Evolutionary conservation across 2,329 filamentous ascomycete species (phyloP).

Genomic region (Fusarium nygamai): DNA sequence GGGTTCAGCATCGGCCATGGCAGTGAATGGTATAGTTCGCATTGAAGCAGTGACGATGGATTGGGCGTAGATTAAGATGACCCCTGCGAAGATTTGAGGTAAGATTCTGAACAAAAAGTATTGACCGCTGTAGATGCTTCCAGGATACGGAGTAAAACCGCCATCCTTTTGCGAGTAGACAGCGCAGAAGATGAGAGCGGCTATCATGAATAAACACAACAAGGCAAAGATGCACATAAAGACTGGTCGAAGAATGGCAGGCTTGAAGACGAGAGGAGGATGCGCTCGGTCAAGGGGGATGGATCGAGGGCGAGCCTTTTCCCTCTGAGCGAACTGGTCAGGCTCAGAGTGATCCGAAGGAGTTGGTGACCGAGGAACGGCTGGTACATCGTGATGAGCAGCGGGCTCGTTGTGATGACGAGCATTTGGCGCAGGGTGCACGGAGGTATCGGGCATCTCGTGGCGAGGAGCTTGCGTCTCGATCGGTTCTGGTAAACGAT

Average conservation of each 20-base stretch:
- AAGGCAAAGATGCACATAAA: constrained; percentile 70
- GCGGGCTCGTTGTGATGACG: constrained; percentile 17
- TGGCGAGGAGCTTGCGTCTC: constrained; percentile 29
- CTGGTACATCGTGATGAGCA: constrained; percentile 27
- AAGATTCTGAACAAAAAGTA: constrained; percentile 91
- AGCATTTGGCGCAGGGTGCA: constrained; percentile 18
- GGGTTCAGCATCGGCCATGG: constrained; percentile 74
- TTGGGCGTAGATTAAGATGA: constrained; percentile 81
- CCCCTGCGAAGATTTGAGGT: constrained; percentile 78
- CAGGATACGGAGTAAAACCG: constrained; percentile 75
- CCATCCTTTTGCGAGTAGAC: constrained; percentile 70
- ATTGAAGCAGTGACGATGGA: constrained; percentile 78
- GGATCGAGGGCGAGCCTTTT: constrained; percentile 48
- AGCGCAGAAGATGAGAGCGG: constrained; percentile 76
- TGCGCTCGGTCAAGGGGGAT: constrained; percentile 52
- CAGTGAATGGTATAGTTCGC: constrained; percentile 79
- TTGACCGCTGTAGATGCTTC: constrained; percentile 72
- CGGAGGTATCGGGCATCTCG: constrained; percentile 32
- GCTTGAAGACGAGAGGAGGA: constrained; percentile 73
- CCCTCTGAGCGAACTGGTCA: constrained; percentile 30
- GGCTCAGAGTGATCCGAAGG: constrained; percentile 26
- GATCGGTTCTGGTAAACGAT: constrained; percentile 39
- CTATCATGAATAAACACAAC: constrained; percentile 75
- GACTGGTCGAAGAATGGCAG: constrained; percentile 73
- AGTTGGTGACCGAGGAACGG: constrained; percentile 15